Percentiles rank a stretch among this genome's conserved stretches.
Conservation (phyloP, 306 rosid species). For the Prunus campanulata region DNA sequence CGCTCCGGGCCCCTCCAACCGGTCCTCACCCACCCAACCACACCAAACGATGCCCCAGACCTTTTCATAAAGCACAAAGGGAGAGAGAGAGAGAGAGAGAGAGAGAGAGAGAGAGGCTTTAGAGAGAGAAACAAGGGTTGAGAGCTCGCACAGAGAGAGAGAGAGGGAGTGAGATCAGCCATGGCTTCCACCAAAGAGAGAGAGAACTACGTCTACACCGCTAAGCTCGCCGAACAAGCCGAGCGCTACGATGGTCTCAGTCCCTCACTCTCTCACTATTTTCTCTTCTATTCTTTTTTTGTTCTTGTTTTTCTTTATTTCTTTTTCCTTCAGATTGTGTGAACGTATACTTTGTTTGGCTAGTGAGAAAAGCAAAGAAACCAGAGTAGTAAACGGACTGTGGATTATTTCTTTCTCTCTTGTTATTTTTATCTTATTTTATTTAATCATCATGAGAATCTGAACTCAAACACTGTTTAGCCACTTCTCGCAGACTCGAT, state of each 20-base stretch:
- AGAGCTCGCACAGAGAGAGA: background rate
- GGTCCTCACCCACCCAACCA: conserved; percentile 8
- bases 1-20: background rate
- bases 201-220: conserved; percentile 52
- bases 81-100: background rate
- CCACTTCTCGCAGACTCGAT: background rate
- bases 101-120: background rate
- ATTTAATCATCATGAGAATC: background rate
- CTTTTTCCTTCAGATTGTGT: background rate
- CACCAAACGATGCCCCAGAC: background rate
- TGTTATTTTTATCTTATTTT: background rate
- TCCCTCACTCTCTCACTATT: background rate
- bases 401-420: background rate
- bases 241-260: conserved; percentile 56
- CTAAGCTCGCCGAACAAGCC: conserved; percentile 72
- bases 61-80: background rate
- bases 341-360: background rate
- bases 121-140: background rate
- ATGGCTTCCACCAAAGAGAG: conserved; percentile 50
- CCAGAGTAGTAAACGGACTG: background rate
- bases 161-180: conserved; percentile 25
- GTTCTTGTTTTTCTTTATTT: background rate
- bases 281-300: background rate
- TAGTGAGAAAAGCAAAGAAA: conserved; percentile 3
- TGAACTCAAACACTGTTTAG: background rate